phyloP scores from a whole-genome alignment of 495 filamentous ascomycete genomes.

The Physcia stellaris region DNA sequence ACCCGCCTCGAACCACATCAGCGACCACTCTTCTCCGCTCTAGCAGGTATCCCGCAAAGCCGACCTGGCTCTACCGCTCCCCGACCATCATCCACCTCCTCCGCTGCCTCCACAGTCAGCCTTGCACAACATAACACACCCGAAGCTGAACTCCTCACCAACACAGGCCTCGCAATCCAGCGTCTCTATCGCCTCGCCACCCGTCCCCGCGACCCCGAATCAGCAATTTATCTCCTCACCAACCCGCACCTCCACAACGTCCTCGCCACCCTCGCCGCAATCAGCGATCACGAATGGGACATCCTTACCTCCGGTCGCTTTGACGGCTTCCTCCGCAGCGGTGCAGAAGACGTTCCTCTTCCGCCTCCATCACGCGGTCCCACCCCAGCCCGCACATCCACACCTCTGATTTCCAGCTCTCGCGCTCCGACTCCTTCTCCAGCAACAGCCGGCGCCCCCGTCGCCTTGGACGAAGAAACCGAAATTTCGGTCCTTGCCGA shows the following conservation, averaged over 20 bases:
- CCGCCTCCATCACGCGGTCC: conserved; percentile 36
- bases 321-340: conserved; percentile 91
- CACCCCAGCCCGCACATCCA: conserved; percentile 30
- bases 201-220: conserved; percentile 67
- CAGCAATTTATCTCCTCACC: conserved; percentile 77
- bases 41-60: conserved; percentile 53
- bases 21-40: conserved; percentile 60
- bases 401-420: conserved; percentile 25
- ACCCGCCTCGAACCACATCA: conserved; percentile 70
- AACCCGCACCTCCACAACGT: conserved; percentile 72
- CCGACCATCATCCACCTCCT: conserved; percentile 29
- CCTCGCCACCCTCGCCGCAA: conserved; percentile 72
- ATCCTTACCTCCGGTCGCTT: conserved; percentile 92
- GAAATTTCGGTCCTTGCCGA: conserved; percentile 83
- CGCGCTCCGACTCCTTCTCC: conserved; percentile 21
- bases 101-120: conserved; percentile 31
- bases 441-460: conserved; percentile 44
- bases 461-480: conserved; percentile 85
- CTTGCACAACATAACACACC: conserved; percentile 41
- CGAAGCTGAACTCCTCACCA: conserved; percentile 53
- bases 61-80: conserved; percentile 23
- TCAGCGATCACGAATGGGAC: conserved; percentile 86
- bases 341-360: conserved; percentile 53
- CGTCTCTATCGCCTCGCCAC: conserved; percentile 63
- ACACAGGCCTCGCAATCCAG: conserved; percentile 63